Percentiles rank a stretch among this genome's conserved stretches.
These are phyloP conservation scores for Lachnellula cervina DNA, from an alignment of 2,329 filamentous ascomycete genomes.

Conservation along the genomic window DNA sequence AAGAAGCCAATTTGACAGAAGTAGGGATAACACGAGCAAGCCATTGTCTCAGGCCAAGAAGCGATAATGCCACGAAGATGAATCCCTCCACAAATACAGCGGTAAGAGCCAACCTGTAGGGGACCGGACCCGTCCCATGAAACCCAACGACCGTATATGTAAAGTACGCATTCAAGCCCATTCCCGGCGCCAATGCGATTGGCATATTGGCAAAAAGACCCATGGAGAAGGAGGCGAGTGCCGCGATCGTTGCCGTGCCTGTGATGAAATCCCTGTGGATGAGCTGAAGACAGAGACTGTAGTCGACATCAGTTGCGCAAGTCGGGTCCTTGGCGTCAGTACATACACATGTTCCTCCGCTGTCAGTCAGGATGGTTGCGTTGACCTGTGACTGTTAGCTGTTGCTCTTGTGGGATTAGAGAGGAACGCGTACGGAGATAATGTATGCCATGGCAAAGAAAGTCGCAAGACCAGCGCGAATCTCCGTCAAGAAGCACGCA, in stretches of 20 bases:
- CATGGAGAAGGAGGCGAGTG: conserved; percentile 72
- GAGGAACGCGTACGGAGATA: conserved; percentile 55
- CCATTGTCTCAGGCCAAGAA: conserved; percentile 80
- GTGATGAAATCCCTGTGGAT: conserved; percentile 66
- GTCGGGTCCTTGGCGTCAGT: conserved; percentile 29
- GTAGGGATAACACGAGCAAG: conserved; percentile 74
- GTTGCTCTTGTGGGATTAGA: conserved; percentile 21
- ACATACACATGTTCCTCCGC: conserved; percentile 73
- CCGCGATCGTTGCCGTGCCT: conserved; percentile 75
- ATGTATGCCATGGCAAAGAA: conserved; percentile 65
- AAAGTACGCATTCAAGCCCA: conserved; percentile 82
- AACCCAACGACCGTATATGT: conserved; percentile 69
- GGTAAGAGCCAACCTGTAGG: conserved; percentile 70
- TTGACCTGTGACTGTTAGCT: conserved; percentile 4
- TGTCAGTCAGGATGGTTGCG: conserved; percentile 42
- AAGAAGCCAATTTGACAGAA: conserved; percentile 82
- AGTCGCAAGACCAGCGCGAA: conserved; percentile 73
- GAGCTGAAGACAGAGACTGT: conserved; percentile 52
- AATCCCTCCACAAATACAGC: conserved; percentile 85
- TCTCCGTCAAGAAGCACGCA: conserved; percentile 73
- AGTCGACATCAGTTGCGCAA: conserved; percentile 38
- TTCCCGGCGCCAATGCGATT: conserved; percentile 64
- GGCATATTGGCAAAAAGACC: conserved; percentile 71
- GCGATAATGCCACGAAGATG: conserved; percentile 72
- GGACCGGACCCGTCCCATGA: conserved; percentile 66